A percentile compares a stretch with the other conserved stretches of the same genome.
phyloP scores from a whole-genome alignment of 2,329 filamentous ascomycete species.

The Aspergillus novoparasiticus region DNA sequence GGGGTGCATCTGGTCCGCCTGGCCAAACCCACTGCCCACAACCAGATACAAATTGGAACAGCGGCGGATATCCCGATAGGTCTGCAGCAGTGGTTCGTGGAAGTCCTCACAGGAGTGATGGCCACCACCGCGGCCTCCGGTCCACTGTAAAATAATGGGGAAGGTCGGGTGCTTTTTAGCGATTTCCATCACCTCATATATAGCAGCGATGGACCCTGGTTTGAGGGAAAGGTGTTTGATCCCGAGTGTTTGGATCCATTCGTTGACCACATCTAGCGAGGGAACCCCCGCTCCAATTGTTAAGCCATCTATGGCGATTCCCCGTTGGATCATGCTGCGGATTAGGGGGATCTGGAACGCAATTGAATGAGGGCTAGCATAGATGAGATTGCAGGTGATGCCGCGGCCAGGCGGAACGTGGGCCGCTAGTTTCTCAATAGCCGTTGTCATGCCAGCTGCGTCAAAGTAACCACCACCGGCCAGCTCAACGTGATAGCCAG shows the following conservation, averaged over 20 bases:
- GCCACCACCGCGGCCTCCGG: slow-evolving; percentile 87
- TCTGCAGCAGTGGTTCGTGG: slow-evolving; percentile 85
- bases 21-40: slow-evolving; percentile 89
- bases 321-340: slow-evolving; percentile 65
- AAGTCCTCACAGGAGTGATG: slow-evolving; percentile 97
- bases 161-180: slow-evolving; percentile 91
- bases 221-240: slow-evolving; percentile 95
- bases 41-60: slow-evolving; percentile 84
- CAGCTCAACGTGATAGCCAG: slow-evolving; percentile 50
- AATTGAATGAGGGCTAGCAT: slow-evolving; percentile 56
- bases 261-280: slow-evolving; percentile 87
- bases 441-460: slow-evolving; percentile 45
- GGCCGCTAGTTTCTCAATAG: slow-evolving; percentile 48
- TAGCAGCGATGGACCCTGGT: slow-evolving; percentile 84
- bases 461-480: slow-evolving; percentile 56
- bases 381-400: slow-evolving; percentile 58
- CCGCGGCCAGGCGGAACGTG: slow-evolving; percentile 69
- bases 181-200: slow-evolving; percentile 87
- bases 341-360: slow-evolving; percentile 57
- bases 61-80: slow-evolving; percentile 73
- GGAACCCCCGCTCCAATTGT: slow-evolving; percentile 93
- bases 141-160: slow-evolving; percentile 94
- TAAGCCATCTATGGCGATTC: slow-evolving; percentile 83
- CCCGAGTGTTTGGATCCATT: slow-evolving; percentile 90
- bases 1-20: slow-evolving; percentile 85